Evolutionary conservation across 106 monocot species (phyloP), one percentile per base, ranked within the genome.

Genomic region (Hemerocallis citrina): DNA sequence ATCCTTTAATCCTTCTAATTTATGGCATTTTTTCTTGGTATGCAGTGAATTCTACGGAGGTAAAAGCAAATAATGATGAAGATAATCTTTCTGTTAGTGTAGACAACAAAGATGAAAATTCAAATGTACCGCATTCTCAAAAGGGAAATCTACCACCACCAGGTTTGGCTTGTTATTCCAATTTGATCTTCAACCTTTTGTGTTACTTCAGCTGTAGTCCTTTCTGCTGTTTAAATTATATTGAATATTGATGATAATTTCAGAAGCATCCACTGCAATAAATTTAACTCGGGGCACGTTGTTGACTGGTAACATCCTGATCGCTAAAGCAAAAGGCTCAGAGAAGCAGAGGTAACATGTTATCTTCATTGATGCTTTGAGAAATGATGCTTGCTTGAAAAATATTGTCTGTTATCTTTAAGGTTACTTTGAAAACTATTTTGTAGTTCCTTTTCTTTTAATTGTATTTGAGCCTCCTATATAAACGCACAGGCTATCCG

Each of bases 341-440:
- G 83, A 74, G 61, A 88, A 77, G 36, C 87, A 88, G 55, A 88
- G 87, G 87, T 88, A 76, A 47, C 55, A 38, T 52, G 32, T 57
- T 11, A 25, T 35, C 9, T 46, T 24, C 13, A 6, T 47, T 41
- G 3, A 47, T 61, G 3, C 1, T 41, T 55, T 14, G 29, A 22
- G 7, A 47, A 32, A 36, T 67, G 55, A 68, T 58, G 46, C 55
- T n/a, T n/a, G n/a, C n/a, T n/a, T n/a, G n/a, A n/a, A n/a, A n/a
- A n/a, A n/a, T n/a, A n/a, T n/a, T n/a, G n/a, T n/a, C n/a, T n/a
- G n/a, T n/a, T n/a, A n/a, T n/a, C n/a, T n/a, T n/a, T n/a, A n/a
- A n/a, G n/a, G n/a, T n/a, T n/a, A n/a, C n/a, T n/a, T n/a, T n/a
- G n/a, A n/a, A n/a, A n/a, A n/a, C n/a, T n/a, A n/a, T n/a, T n/a